Evolutionary conservation across 2,329 filamentous ascomycete genomes (phyloP), one percentile per base, ranked within the genome.

Genomic region (Cercospora canescens): DNA sequence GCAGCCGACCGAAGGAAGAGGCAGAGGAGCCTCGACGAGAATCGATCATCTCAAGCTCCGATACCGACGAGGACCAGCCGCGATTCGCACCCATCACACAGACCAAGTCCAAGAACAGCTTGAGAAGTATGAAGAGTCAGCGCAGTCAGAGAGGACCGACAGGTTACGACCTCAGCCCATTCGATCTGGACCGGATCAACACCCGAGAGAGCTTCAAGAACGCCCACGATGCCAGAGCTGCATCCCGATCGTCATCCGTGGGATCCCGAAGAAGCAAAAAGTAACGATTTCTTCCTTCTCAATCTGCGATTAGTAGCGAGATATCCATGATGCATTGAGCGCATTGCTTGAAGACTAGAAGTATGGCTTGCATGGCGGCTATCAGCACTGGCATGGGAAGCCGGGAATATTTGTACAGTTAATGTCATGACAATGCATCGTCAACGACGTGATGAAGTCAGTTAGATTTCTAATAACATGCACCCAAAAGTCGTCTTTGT

Each of bases 151-250:
- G 34, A 56, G 32, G 56, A 6, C 30, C 21, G 2, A 39, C n/a
- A 14, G 37, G 45, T 9, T 79, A 82, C 54, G 77, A 80, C n/a
- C 65, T 62, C 39, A 83, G 79, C 67, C 82, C 82, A 5, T 84
- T 80, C 68, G 81, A 83, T 62, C 79, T 84, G 45, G 82, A 84
- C 67, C 78, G 81, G 1, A 79, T 83, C 14, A 77, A 84, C 66
- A 84, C 82, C 30, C 73, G 78, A 63, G 81, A 84, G 62, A 81
- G 78, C 65, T 84, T 84, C 68, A 69, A 63, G 65, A 45, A 21
- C 14, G 35, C 14, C 41, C n/a, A 55, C 41, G 28, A 63, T 32
- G 30, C 60, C 32, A 56, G 35, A n/a, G 64, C 54, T 18, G 54
- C 54, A 12, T 62, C 58, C 0, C 21, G 45, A 6, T 35, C 58